These are phyloP conservation scores for Hysterangium stoloniferum DNA, from an alignment of 768 basidiomycete species.

Conservation along the genomic window DNA sequence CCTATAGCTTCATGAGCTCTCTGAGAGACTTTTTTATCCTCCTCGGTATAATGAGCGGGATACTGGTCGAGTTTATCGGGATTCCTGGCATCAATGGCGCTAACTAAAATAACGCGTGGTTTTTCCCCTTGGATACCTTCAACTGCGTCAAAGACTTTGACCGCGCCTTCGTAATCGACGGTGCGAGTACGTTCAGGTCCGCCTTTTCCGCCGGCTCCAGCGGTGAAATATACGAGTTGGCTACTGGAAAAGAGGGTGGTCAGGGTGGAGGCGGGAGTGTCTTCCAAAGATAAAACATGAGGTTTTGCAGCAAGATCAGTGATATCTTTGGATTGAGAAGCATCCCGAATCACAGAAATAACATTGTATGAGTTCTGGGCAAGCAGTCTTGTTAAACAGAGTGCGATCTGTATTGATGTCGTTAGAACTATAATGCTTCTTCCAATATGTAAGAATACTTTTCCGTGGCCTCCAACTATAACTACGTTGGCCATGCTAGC, in stretches of 20 bases:
- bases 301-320: slow-evolving; percentile 35
- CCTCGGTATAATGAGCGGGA: slow-evolving; percentile 44
- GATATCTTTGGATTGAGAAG: slow-evolving; percentile 41
- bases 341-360: slow-evolving; percentile 48
- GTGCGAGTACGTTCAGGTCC: slow-evolving; percentile 45
- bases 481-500: slow-evolving; percentile 32
- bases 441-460: slow-evolving; percentile 21
- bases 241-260: slow-evolving; percentile 33
- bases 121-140: slow-evolving; percentile 40
- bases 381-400: slow-evolving; percentile 45
- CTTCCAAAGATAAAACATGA: slow-evolving; percentile 49
- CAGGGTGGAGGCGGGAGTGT: slow-evolving; percentile 38
- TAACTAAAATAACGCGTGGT: slow-evolving; percentile 51
- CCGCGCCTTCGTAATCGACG: slow-evolving; percentile 53
- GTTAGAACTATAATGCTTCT: not conserved
- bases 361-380: slow-evolving; percentile 33
- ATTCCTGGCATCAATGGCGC: slow-evolving; percentile 50
- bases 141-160: slow-evolving; percentile 66
- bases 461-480: slow-evolving; percentile 49
- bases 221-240: slow-evolving; percentile 32
- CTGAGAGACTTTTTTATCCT: slow-evolving; percentile 37
- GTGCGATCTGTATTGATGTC: slow-evolving; percentile 31
- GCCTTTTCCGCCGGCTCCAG: slow-evolving; percentile 52
- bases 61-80: slow-evolving; percentile 29
- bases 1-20: slow-evolving; percentile 38